Conservation (phyloP, 2,329 filamentous ascomycete genomes). For the Pseudogymnoascus verrucosus region DNA sequence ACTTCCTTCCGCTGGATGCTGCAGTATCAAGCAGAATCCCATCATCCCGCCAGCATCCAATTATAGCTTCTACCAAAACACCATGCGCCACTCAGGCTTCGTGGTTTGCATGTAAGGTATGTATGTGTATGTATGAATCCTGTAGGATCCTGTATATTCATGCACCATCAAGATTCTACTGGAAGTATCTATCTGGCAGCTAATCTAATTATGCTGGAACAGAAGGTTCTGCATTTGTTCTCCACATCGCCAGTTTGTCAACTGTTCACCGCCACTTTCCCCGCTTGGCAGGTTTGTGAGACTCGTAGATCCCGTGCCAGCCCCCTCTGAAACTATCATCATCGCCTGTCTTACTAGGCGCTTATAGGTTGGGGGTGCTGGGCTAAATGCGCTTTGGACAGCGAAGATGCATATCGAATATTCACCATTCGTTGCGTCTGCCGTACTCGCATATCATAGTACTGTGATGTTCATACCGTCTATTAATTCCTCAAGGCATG, state of each 20-base stretch:
- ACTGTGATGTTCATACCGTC: neutral
- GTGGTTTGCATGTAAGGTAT: neutral
- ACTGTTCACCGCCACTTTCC: constrained; percentile 1
- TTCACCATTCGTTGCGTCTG: neutral
- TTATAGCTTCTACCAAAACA: neutral
- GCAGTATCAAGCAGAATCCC: neutral
- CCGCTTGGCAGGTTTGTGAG: neutral
- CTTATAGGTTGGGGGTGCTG: neutral
- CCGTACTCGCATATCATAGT: neutral
- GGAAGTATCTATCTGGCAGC: neutral
- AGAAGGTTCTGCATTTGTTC: neutral
- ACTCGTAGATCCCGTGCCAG: neutral
- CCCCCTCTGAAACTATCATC: neutral
- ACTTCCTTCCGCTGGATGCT: neutral
- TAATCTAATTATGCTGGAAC: constrained; percentile 1
- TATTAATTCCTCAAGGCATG: neutral
- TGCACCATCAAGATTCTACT: neutral
- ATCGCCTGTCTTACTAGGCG: neutral
- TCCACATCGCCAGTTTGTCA: neutral
- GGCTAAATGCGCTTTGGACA: neutral
- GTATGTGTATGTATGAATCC: too few relatives aligned
- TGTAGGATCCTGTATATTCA: neutral
- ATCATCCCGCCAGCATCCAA: neutral
- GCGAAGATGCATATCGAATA: neutral
- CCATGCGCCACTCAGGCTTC: neutral